Evolutionary conservation across 306 rosid species (phyloP), one percentile per base, ranked within the genome.

Genomic region (Dalbergia oliveri): DNA sequence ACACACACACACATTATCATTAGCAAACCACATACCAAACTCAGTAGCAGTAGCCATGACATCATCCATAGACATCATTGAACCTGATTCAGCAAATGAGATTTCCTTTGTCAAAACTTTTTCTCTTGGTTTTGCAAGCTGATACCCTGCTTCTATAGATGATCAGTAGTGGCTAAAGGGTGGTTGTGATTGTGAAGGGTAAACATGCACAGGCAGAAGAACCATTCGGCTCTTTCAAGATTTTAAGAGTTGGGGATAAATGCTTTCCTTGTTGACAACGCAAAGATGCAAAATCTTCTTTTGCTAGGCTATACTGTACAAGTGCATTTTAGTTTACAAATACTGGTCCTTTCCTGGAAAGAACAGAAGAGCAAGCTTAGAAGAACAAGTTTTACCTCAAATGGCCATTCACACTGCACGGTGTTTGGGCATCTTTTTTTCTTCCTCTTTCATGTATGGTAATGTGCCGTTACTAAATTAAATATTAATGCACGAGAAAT

Each of bases 21-120:
- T 26, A 53, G 63, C 11, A 19, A 77, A 49, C 62, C 11, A 78
- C 82, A 16, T 83, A 86, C 89, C 87, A 8, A 83, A 86, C 57
- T 83, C 89, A 26, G 16, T 26, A 41, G 33, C 51, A 83, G 78
- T 67, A 80, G 62, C 83, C 10, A 9, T 33, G 72, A 83, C 50
- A 10, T 76, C 81, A 54, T 80, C 9, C 13, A 31, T 18, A 61
- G 85, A 67, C 72, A 43, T 63, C 31, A 9, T 9, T 53, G 43
- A 6, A 61, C 35, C 54, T 59, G 64, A 53, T 31, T 65, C 86
- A 64, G 65, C 34, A 19, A 59, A 41, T 53, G 66, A 37, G 59
- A 58, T 72, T 53, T 68, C 54, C 16, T 13, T 23, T 35, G 13
- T 31, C 68, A 69, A 65, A 64, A 63, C 59, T 59, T 57, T 15